Base-by-base conservation (phyloP, 1,139 yeast genomes). In the Yamadazyma dendronema region DNA sequence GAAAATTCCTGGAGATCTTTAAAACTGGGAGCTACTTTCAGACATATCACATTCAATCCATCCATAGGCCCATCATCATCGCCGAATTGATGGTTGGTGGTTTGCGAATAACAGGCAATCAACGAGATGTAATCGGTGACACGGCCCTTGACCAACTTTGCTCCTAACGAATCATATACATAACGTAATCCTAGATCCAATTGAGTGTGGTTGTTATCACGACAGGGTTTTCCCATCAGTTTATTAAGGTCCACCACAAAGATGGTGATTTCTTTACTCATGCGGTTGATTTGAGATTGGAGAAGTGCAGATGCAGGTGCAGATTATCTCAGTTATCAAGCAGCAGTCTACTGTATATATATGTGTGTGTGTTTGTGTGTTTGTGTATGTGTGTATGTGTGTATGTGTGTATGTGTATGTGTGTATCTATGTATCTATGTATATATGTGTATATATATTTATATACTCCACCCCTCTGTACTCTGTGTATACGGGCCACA, bases 121-220 rank as follows among this genome's bases (percentile, higher is more conserved):
- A 79, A 54, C 0, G 79, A 74, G 2, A 79, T 65, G 29, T 62
- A 61, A 48, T 82, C 88, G 3, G 80, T 72, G 49, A 79, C 80
- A 31, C 86, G 64, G 4, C 69, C 81, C 36, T 69, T 62, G 39
- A 73, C 41, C 30, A 72, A 64, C 42, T 78, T 74, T 25, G 63
- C 56, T 4, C 70, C 52, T 16, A 77, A 56, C 26, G 64, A 56
- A 41, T 73, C 72, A 44, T 63, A 59, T 12, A 77, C 58, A 46
- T 71, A 74, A 24, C 58, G 55, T 41, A 72, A 49, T 0, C 68
- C 70, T 34, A 56, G 51, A 4, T 68, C 69, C 26, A 77, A 48
- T 38, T 69, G 69, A 7, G 61, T 8, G 7, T 34, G 52, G 61
- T 19, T 43, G 36, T 19, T 13, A 16, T 19, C 11, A 6, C 8